Base-by-base conservation (phyloP, 2,329 filamentous ascomycete species). In the Mollisiaceae sp. region DNA sequence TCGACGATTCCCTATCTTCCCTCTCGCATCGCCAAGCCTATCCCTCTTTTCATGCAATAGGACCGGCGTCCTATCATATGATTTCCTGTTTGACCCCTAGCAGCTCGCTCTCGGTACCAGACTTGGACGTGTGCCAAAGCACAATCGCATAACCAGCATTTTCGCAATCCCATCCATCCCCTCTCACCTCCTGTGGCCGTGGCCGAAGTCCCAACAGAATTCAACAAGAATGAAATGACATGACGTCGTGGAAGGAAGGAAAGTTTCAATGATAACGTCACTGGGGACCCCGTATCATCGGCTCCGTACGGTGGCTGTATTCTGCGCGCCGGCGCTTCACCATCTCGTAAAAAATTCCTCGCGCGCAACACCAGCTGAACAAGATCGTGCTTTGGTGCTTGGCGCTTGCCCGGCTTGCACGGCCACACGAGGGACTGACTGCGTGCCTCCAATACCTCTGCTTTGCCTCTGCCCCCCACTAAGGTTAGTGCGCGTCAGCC, bases 1-100 rank as follows among this genome's bases (percentile, higher is more conserved):
- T 54, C 50, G 50, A 27, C 55, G 8, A 38, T 57, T 38, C 55
- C 55, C n/a, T 18, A 38, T 36, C 55, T 57, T 57, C 22, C 32
- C 11, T 6, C n/a, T 22, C 55, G n/a, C 52, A 20, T 39, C 18
- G 3, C 36, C 15, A 20, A 27, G 15, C 55, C 35, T 32, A 12
- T 14, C 20, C 32, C 55, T 39, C 32, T 15, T 35, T 18, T 39
- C 36, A 57, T 57, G 55, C 55, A 57, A 57, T 57, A 57, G 8
- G 3, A 39, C 15, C 55, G 18, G 18, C 18, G 18, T 39, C 36
- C 32, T 57, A 57, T 57, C 32, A 41, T 4, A 12, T 38, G 5
- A 15, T 32, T 56, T 38, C 55, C 55, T 20, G 36, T 36, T 57
- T 57, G 8, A 9, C 39, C 32, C 36, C 55, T 54, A 50, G 45